Percentiles rank a stretch among this genome's conserved stretches.
These are phyloP conservation scores for Mucuna pruriens DNA, from an alignment of 306 rosid genomes.

Conservation along the genomic window DNA sequence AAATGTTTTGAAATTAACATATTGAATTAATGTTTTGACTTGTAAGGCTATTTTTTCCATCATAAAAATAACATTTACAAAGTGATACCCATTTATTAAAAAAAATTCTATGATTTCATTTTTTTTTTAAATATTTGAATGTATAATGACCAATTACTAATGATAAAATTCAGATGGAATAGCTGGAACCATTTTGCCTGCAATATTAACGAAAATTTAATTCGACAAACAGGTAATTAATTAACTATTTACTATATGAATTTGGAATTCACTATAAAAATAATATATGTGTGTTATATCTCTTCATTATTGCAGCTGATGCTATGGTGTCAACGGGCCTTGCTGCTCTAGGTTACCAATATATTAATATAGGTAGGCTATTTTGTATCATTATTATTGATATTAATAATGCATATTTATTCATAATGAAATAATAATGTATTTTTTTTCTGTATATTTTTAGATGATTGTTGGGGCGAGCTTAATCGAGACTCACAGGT, in stretches of 20 bases:
- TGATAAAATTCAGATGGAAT: constrained; percentile 53
- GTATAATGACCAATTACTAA: constrained; percentile 11
- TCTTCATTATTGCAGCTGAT: constrained; percentile 54
- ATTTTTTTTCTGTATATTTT: neutral
- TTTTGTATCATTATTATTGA: neutral
- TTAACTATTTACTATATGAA: neutral
- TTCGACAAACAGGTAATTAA: constrained; percentile 75
- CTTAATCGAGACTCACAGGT: constrained; percentile 66
- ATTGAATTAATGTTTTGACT: neutral
- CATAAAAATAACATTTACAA: neutral
- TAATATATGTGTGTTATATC: neutral
- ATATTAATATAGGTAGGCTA: constrained; percentile 64
- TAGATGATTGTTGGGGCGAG: constrained; percentile 93
- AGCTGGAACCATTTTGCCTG: constrained; percentile 86
- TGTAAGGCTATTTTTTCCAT: neutral
- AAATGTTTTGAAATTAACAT: neutral
- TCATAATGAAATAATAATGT: neutral
- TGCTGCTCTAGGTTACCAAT: constrained; percentile 67
- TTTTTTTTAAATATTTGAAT: neutral
- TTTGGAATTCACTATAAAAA: too few species aligned
- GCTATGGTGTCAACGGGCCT: constrained; percentile 83
- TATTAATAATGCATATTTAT: neutral
- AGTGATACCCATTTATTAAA: neutral
- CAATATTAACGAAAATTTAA: constrained; percentile 55
- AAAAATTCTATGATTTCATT: neutral